Conservation (phyloP, 139 green algal species). For the Picochlorum costavermella region DNA sequence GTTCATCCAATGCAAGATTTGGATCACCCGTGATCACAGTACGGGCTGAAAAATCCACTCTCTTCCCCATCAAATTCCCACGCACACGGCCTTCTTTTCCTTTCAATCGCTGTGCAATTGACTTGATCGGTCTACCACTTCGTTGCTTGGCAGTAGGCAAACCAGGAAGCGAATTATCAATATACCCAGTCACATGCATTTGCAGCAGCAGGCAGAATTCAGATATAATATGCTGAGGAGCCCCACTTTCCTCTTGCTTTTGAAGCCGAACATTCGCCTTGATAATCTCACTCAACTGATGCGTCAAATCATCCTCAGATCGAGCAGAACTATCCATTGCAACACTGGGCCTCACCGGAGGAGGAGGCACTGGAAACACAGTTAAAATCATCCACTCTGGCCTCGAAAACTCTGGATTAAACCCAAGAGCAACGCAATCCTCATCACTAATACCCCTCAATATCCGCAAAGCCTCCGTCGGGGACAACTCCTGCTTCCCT, state of each 20-base stretch:
- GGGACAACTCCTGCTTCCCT: conserved; percentile 77
- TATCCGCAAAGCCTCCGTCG: conserved; percentile 77
- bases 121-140: conserved; percentile 85
- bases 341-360: conserved; percentile 79
- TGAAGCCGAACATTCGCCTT: conserved; percentile 82
- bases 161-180: conserved; percentile 94
- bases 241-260: conserved; percentile 75
- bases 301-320: conserved; percentile 95
- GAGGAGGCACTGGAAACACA: conserved; percentile 89
- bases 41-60: conserved; percentile 96
- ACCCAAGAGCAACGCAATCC: conserved; percentile 81
- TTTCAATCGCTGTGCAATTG: conserved; percentile 87
- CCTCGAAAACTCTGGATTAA: conserved; percentile 68
- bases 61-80: conserved; percentile 99
- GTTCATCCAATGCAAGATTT: conserved; percentile 96
- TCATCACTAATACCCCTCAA: conserved; percentile 84
- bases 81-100: conserved; percentile 88
- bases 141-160: conserved; percentile 50
- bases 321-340: conserved; percentile 79
- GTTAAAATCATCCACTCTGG: conserved; percentile 94
- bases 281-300: conserved; percentile 95
- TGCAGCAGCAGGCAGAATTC: conserved; percentile 73
- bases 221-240: conserved; percentile 82
- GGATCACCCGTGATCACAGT: conserved; percentile 95
- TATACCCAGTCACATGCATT: conserved; percentile 88